Evolutionary conservation across 1,284 basidiomycete genomes (phyloP).

Genomic region (Gomphus sp.): DNA sequence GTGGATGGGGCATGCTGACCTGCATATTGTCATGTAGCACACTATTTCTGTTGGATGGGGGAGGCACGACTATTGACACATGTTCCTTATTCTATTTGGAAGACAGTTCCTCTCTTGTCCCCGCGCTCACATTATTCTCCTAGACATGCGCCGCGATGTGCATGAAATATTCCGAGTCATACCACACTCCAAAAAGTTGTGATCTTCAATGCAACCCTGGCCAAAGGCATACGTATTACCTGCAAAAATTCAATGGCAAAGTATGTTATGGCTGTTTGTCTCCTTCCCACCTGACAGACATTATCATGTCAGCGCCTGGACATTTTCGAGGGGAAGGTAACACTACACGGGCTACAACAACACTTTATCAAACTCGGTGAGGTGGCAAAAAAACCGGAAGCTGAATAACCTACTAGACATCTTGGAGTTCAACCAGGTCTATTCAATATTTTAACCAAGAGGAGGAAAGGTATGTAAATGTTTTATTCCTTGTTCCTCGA

Average conservation of each 20-base stretch:
- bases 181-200: constrained; percentile 99
- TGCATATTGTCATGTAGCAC: not conserved
- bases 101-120: constrained; percentile 22
- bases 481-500: constrained; percentile 7
- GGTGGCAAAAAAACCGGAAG: constrained; percentile 93
- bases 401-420: constrained; percentile 94
- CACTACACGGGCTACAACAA: constrained; percentile 97
- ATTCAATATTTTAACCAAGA: constrained; percentile 41
- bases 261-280: constrained; percentile 43
- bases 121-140: constrained; percentile 42
- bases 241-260: constrained; percentile 99
- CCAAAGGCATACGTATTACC: constrained; percentile 94
- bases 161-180: constrained; percentile 99
- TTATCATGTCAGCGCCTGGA: constrained; percentile 81
- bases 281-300: constrained; percentile 8
- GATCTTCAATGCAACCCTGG: constrained; percentile 99
- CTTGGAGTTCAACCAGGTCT: constrained; percentile 94
- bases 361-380: constrained; percentile 98
- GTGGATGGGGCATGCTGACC: not conserved
- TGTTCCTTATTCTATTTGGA: not conserved
- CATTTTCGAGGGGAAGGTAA: constrained; percentile 99
- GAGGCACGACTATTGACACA: not conserved
- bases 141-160: constrained; percentile 99
- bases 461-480: constrained; percentile 77
- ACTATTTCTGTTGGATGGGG: not conserved